Base-by-base conservation (phyloP, 1,284 basidiomycete species). In the Anthracocystis panici-leucophaei region DNA sequence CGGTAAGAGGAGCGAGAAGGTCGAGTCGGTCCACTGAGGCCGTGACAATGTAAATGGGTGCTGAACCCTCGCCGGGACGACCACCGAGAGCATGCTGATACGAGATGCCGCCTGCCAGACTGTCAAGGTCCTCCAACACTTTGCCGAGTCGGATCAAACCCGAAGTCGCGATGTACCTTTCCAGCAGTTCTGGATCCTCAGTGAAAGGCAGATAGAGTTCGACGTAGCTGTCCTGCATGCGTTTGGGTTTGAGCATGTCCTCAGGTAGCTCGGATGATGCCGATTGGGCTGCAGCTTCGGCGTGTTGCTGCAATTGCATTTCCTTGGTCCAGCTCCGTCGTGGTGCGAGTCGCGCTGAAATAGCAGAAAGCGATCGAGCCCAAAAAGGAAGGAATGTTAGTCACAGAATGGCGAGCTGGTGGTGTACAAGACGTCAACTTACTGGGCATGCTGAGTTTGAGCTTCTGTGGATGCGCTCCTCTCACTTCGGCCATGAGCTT, bases 101-200 rank as follows among this genome's bases (percentile, higher is more conserved):
- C 10, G 84, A 82, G 4, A 84, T 79, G 41, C 61, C 54, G 9
- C 84, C 86, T 1, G 85, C 84, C 4, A 86, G 64, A 41, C 65
- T 79, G 61, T 86, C 86, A n/a, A 86, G 79, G 63, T 84, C 85
- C 53, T 86, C 85, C 65, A 86, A 84, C n/a, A 86, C 60, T 29
- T 85, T 81, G 4, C 86, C 85, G 41, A 86, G 78, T 0, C 86
- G 75, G 20, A 86, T 81, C 31, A 80, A 68, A 16, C 78, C 78
- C 11, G 79, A 70, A 0, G 83, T 83, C 4, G 85, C 85, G 44
- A 86, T 84, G 65, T 86, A 86, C 51, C 75, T 67, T 54, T 85
- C 85, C 3, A 82, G 74, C 33, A 86, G 53, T 3, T 72, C 68
- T 1, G 77, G 73, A 49, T 85, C 78, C 27, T 70, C 62, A 16